Conservation (phyloP, 345 rosid genomes). For the Hibiscus syriacus region DNA sequence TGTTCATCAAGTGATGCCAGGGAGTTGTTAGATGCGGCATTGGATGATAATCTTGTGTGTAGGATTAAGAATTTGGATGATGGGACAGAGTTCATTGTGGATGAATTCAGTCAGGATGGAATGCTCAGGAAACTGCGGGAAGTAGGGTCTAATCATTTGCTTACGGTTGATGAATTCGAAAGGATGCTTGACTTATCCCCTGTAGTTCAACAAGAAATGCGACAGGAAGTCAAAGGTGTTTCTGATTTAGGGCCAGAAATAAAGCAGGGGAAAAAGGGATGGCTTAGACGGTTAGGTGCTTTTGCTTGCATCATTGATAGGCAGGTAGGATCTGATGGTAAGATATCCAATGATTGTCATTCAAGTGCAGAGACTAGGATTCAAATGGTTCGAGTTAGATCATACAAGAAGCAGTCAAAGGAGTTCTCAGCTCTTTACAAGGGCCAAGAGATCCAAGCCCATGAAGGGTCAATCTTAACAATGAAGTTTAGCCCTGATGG, state of each 20-base stretch:
- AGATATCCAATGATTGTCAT: constrained; percentile 11
- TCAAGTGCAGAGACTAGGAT: constrained; percentile 4
- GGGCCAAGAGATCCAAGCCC: constrained; percentile 34
- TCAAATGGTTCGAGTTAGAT: constrained; percentile 21
- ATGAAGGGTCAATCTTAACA: constrained; percentile 29
- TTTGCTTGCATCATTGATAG: constrained; percentile 25
- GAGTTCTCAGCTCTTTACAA: constrained; percentile 33
- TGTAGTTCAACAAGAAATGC: constrained; percentile 23
- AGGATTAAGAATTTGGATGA: constrained; percentile 31
- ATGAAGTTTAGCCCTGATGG: constrained; percentile 42
- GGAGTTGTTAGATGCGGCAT: constrained; percentile 20
- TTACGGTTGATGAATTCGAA: constrained; percentile 24
- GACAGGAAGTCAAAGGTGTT: constrained; percentile 14
- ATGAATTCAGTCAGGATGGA: constrained; percentile 26
- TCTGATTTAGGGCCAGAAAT: constrained; percentile 1
- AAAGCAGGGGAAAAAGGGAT: constrained; percentile 23
- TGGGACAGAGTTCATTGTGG: constrained; percentile 27
- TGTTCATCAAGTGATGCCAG: constrained; percentile 17
- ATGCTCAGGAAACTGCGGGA: constrained; percentile 18
- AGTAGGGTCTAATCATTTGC: constrained; percentile 21
- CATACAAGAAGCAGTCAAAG: constrained; percentile 24
- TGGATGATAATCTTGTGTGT: constrained; percentile 19
- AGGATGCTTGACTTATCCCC: constrained; percentile 28
- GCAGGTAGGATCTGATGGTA: constrained; percentile 21
- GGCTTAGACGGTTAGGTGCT: constrained; percentile 37